Percentiles rank a stretch among this genome's conserved stretches.
Evolutionary conservation across 306 rosid genomes (phyloP).

Genomic region (Delonix regia): DNA sequence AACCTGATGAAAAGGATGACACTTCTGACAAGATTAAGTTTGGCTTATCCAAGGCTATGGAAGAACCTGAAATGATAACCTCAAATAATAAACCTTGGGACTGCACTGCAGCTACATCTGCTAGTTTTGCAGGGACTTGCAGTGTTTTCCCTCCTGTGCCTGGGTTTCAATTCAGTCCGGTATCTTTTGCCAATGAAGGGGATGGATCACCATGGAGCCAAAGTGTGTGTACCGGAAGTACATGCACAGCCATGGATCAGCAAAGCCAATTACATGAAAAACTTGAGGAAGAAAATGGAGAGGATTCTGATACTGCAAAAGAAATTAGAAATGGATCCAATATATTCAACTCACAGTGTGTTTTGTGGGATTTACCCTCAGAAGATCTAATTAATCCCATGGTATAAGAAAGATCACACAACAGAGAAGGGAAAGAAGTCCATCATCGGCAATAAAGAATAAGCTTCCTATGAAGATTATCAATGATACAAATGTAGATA

Average conservation of each 20-base stretch:
- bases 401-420: constrained; percentile 48
- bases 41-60: constrained; percentile 72
- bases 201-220: constrained; percentile 86
- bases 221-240: constrained; percentile 82
- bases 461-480: constrained; percentile 36
- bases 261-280: constrained; percentile 63
- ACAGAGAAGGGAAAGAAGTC: constrained; percentile 38
- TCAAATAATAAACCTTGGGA: constrained; percentile 69
- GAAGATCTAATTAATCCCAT: constrained; percentile 79
- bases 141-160: constrained; percentile 63
- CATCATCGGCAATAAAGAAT: constrained; percentile 49
- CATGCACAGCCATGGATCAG: constrained; percentile 73
- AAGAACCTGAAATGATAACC: constrained; percentile 62
- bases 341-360: constrained; percentile 75
- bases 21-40: constrained; percentile 72
- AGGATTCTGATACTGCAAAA: constrained; percentile 60
- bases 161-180: constrained; percentile 59
- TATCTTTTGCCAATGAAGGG: constrained; percentile 61
- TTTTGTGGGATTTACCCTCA: constrained; percentile 88
- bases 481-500: constrained; percentile 67
- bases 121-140: constrained; percentile 56
- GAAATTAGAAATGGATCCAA: constrained; percentile 67
- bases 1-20: constrained; percentile 58
- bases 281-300: constrained; percentile 62
- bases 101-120: constrained; percentile 49